These are phyloP conservation scores for Karstenula rhodostoma DNA, from an alignment of 2,329 filamentous ascomycete species.

Conservation along the genomic window DNA sequence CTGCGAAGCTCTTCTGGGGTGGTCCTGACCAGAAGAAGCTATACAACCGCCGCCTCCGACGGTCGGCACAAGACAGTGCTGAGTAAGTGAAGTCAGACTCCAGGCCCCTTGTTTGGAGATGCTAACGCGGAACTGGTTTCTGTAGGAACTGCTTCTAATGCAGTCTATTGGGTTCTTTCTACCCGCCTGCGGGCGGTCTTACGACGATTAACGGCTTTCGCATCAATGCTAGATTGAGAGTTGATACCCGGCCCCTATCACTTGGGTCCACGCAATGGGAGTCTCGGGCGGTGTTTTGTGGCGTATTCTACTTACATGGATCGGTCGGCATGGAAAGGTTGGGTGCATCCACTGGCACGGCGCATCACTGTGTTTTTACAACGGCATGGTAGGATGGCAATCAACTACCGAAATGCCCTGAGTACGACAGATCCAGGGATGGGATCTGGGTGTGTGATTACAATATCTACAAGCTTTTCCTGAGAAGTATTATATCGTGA, in stretches of 20 bases:
- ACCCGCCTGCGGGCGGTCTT: neutral
- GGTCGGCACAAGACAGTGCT: constrained; percentile 70
- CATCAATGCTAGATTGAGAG: constrained; percentile 11
- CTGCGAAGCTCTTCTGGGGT: constrained; percentile 88
- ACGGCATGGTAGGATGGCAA: neutral
- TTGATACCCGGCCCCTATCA: constrained; percentile 11
- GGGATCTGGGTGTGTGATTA: constrained; percentile 4
- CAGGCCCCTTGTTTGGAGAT: neutral
- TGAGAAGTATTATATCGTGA: neutral
- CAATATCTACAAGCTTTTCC: constrained; percentile 5
- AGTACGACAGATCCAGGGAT: neutral
- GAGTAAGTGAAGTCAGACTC: constrained; percentile 47
- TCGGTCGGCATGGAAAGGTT: neutral
- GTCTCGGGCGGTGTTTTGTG: neutral
- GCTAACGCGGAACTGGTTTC: neutral
- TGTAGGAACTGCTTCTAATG: constrained; percentile 6
- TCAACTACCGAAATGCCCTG: neutral
- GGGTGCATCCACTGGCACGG: constrained; percentile 2
- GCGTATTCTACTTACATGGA: neutral
- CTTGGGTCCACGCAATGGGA: constrained; percentile 12
- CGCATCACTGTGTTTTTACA: neutral
- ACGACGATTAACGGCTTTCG: constrained; percentile 9
- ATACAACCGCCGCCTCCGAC: constrained; percentile 82
- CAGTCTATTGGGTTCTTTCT: neutral
- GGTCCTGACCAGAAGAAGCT: constrained; percentile 77